Evolutionary conservation across 495 filamentous ascomycete genomes (phyloP).

Genomic region (Oidiodendron maius): DNA sequence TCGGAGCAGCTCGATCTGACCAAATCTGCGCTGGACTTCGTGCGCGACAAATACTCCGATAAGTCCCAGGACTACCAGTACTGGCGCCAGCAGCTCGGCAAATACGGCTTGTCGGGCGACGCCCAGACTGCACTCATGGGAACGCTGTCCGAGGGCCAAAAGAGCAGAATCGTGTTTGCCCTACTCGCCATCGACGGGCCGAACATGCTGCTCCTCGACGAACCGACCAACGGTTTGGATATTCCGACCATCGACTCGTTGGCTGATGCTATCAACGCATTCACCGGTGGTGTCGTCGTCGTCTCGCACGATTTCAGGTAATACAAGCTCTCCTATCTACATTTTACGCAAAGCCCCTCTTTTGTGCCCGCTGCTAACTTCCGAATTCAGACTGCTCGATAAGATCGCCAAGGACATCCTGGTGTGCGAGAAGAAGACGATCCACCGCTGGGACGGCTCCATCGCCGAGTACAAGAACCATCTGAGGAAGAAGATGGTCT

Average conservation of each 20-base stretch:
- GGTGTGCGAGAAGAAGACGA: slow-evolving; percentile 94
- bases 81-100: slow-evolving; percentile 95
- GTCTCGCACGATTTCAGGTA: slow-evolving; percentile 98
- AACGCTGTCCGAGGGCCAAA: slow-evolving; percentile 95
- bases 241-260: slow-evolving; percentile 98
- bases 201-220: slow-evolving; percentile 97
- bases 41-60: slow-evolving; percentile 85
- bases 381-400: slow-evolving; percentile 69
- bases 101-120: slow-evolving; percentile 87
- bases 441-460: slow-evolving; percentile 78
- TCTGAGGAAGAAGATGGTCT: slow-evolving; percentile 94
- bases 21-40: slow-evolving; percentile 96
- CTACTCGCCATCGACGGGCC: slow-evolving; percentile 91
- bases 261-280: slow-evolving; percentile 96
- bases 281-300: slow-evolving; percentile 92
- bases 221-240: slow-evolving; percentile 98
- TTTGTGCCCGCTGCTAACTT: slow-evolving; percentile 18
- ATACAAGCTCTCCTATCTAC: slow-evolving; percentile 17
- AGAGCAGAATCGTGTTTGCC: slow-evolving; percentile 95
- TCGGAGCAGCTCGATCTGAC: slow-evolving; percentile 97
- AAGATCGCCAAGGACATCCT: slow-evolving; percentile 99
- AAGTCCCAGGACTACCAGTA: slow-evolving; percentile 98
- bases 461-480: slow-evolving; percentile 98
- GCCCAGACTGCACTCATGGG: slow-evolving; percentile 96
- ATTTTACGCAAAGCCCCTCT: not conserved